Conservation (phyloP, 306 rosid genomes). For the Boehmeria nivea region DNA sequence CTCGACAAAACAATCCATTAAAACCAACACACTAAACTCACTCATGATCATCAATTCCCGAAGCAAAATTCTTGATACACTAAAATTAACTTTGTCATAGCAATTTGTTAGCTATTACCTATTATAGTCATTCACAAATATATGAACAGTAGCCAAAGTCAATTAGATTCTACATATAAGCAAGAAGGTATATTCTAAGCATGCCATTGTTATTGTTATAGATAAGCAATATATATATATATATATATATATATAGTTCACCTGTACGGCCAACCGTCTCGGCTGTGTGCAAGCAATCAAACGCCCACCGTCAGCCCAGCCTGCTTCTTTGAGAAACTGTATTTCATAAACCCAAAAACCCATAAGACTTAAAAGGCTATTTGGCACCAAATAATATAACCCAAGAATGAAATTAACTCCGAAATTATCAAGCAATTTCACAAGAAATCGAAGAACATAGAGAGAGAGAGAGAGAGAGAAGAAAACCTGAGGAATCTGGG, state of each 20-base stretch:
- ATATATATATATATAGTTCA: constrained; percentile 3
- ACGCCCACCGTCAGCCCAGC: constrained; percentile 90
- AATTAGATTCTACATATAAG: too few species aligned
- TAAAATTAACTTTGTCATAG: too few species aligned
- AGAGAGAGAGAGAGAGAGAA: constrained; percentile 1
- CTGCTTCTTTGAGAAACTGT: constrained; percentile 84
- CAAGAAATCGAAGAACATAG: background rate
- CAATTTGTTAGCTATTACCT: too few species aligned
- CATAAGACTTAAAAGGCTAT: background rate
- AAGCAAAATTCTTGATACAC: too few species aligned
- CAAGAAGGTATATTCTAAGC: too few species aligned
- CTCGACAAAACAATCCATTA: too few species aligned
- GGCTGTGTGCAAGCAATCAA: constrained; percentile 91
- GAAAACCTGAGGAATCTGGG: constrained; percentile 90
- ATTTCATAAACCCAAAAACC: constrained; percentile 9
- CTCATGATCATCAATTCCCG: too few species aligned
- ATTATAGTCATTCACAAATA: too few species aligned
- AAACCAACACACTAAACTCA: too few species aligned
- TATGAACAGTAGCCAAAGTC: too few species aligned
- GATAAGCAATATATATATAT: too few species aligned
- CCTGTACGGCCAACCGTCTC: constrained; percentile 91
- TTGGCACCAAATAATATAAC: background rate
- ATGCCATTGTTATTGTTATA: too few species aligned
- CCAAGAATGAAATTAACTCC: background rate
- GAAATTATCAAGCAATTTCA: background rate